These are phyloP conservation scores for Protomyces arabidopsidicola DNA, from an alignment of 1,139 yeast genomes.

Conservation along the genomic window DNA sequence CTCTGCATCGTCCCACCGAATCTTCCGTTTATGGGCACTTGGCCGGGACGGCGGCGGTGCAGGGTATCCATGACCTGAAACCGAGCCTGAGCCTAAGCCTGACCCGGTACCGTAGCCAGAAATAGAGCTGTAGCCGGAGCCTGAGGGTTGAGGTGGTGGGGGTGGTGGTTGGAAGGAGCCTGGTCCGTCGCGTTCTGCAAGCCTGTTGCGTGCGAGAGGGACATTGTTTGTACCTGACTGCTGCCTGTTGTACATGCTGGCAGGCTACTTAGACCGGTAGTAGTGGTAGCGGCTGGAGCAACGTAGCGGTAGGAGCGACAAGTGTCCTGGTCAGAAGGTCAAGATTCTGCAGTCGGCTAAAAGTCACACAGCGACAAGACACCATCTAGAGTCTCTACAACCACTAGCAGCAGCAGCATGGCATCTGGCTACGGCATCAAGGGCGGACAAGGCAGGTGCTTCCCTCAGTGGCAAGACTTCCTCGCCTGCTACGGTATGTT, in stretches of 20 bases:
- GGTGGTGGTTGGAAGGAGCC: conserved; percentile 32
- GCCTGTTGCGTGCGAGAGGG: conserved; percentile 37
- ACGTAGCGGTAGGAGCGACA: neutral
- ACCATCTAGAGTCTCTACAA: too few species aligned
- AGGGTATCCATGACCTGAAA: neutral
- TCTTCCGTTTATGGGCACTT: conserved; percentile 20
- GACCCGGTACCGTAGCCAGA: conserved; percentile 5
- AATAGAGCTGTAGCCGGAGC: neutral
- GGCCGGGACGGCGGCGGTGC: conserved; percentile 27
- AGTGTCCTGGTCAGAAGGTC: too few species aligned
- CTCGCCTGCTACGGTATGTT: conserved; percentile 5
- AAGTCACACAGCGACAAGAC: neutral
- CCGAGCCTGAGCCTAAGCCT: neutral
- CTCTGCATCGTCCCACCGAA: conserved; percentile 40
- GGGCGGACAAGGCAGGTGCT: conserved; percentile 50
- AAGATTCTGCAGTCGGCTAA: neutral
- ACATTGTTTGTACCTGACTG: conserved; percentile 37
- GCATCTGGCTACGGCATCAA: conserved; percentile 44
- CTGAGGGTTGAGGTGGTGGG: conserved; percentile 30
- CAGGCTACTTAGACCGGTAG: neutral
- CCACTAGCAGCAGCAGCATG: conserved; percentile 33
- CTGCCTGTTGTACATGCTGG: conserved; percentile 4
- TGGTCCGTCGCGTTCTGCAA: conserved; percentile 24
- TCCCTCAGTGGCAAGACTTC: conserved; percentile 37
- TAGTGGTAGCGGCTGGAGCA: neutral